These are phyloP conservation scores for Haplographium delicatum DNA, from an alignment of 495 filamentous ascomycete genomes.

Conservation along the genomic window DNA sequence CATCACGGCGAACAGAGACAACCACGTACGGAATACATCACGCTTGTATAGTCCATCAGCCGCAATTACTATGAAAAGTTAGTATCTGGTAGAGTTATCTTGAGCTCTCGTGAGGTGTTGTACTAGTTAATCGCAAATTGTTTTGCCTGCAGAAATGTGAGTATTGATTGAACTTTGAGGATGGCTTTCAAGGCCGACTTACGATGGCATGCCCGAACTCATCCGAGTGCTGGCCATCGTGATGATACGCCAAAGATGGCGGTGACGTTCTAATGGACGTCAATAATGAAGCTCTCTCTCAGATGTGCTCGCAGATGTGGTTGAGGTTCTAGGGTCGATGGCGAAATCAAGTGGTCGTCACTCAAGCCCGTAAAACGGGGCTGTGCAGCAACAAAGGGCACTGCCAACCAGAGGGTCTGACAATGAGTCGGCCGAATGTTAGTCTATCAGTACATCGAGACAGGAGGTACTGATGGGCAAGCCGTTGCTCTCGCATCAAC, in stretches of 20 bases:
- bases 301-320: conserved; percentile 2
- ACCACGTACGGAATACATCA: conserved; percentile 88
- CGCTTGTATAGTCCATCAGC: conserved; percentile 97
- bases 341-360: conserved; percentile 20
- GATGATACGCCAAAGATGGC: conserved; percentile 27
- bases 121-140: conserved; percentile 64
- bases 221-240: conserved; percentile 40
- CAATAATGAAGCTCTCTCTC: conserved; percentile 29
- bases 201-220: conserved; percentile 56
- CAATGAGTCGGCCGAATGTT: conserved; percentile 11
- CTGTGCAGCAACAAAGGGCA: conserved; percentile 18
- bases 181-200: conserved; percentile 27
- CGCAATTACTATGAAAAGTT: conserved; percentile 72
- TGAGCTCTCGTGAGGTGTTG: conserved; percentile 17
- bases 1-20: conserved; percentile 12
- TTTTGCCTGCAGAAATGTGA: conserved; percentile 39
- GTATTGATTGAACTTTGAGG: conserved; percentile 1
- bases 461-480: background rate
- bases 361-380: conserved; percentile 12
- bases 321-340: conserved; percentile 6
- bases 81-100: conserved; percentile 18
- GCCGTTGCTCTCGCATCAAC: conserved; percentile 3
- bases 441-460: conserved; percentile 9
- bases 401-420: conserved; percentile 16
- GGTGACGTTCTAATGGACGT: conserved; percentile 15